These are phyloP conservation scores for Hanseniaspora thailandica DNA, from an alignment of 805 yeast species.

Conservation along the genomic window DNA sequence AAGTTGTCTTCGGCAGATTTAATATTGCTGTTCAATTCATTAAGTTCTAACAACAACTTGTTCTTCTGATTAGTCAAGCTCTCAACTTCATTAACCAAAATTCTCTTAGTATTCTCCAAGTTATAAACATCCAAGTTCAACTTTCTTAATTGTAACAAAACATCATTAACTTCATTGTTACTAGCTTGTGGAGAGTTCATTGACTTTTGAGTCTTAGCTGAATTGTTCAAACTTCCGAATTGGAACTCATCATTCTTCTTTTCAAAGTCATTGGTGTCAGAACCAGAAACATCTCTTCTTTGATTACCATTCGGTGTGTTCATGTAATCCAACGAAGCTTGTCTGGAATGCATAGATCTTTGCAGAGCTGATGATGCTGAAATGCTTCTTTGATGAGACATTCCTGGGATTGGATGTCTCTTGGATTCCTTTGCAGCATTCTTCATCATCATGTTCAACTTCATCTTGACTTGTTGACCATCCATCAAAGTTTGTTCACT, in stretches of 20 bases:
- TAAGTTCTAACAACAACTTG: slow-evolving; percentile 37
- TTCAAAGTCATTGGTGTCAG: neutral
- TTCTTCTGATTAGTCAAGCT: slow-evolving; percentile 39
- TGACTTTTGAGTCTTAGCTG: neutral
- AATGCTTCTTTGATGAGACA: slow-evolving; percentile 5
- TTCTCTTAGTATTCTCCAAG: slow-evolving; percentile 35
- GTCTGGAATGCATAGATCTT: slow-evolving; percentile 13
- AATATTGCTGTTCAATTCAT: slow-evolving; percentile 22
- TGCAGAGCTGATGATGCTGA: slow-evolving; percentile 8
- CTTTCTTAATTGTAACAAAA: slow-evolving; percentile 32
- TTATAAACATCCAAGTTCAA: slow-evolving; percentile 33
- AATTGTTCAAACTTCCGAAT: slow-evolving; percentile 16
- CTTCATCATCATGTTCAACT: slow-evolving; percentile 11
- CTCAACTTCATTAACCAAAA: slow-evolving; percentile 40
- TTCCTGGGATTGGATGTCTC: neutral
- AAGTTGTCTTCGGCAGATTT: slow-evolving; percentile 19
- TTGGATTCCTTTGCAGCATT: neutral
- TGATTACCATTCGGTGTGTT: neutral
- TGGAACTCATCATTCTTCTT: neutral
- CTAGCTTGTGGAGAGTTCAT: neutral
- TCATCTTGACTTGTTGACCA: slow-evolving; percentile 11
- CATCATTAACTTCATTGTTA: slow-evolving; percentile 20
- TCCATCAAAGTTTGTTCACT: slow-evolving; percentile 15
- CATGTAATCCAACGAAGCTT: slow-evolving; percentile 10
- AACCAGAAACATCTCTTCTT: neutral